These are phyloP conservation scores for Globisporangium megalacanthum DNA, from an alignment of 352 stramenopile species.

Conservation along the genomic window DNA sequence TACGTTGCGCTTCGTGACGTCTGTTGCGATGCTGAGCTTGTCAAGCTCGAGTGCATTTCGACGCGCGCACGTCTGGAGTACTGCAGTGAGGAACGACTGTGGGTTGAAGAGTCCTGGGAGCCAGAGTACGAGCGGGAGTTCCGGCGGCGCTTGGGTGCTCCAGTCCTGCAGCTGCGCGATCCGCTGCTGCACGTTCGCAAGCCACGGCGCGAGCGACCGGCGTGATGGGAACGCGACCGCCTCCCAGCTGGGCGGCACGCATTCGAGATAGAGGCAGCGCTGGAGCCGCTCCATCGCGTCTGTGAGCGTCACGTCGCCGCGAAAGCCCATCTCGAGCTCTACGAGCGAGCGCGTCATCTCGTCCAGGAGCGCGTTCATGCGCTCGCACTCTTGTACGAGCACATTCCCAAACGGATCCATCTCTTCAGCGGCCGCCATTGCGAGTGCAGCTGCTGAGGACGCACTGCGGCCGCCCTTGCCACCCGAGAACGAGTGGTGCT, in stretches of 20 bases:
- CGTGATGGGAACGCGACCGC: slow-evolving; percentile 73
- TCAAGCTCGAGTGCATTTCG: slow-evolving; percentile 82
- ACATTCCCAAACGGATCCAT: slow-evolving; percentile 90
- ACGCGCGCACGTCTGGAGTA: slow-evolving; percentile 69
- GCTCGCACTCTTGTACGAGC: slow-evolving; percentile 87
- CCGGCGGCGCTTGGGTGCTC: slow-evolving; percentile 56
- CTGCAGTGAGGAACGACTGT: slow-evolving; percentile 79
- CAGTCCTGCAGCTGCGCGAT: slow-evolving; percentile 87
- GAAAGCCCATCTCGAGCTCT: slow-evolving; percentile 85
- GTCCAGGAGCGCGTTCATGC: slow-evolving; percentile 80
- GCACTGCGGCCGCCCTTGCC: slow-evolving; percentile 27
- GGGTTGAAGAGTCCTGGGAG: slow-evolving; percentile 81
- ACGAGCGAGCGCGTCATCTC: slow-evolving; percentile 73
- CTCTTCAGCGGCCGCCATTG: slow-evolving; percentile 44
- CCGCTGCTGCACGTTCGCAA: slow-evolving; percentile 80
- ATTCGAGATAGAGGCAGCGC: slow-evolving; percentile 69
- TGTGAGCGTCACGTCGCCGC: slow-evolving; percentile 86
- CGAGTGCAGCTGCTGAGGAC: slow-evolving; percentile 23
- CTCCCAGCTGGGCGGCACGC: slow-evolving; percentile 70
- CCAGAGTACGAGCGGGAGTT: slow-evolving; percentile 82
- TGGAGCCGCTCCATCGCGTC: slow-evolving; percentile 84
- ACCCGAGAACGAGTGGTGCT: slow-evolving; percentile 10
- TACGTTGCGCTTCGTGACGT: slow-evolving; percentile 87
- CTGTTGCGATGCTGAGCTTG: slow-evolving; percentile 66
- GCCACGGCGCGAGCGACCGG: slow-evolving; percentile 73